Base-by-base conservation (phyloP, 2,329 filamentous ascomycete species). In the Blastomyces gilchristii region DNA sequence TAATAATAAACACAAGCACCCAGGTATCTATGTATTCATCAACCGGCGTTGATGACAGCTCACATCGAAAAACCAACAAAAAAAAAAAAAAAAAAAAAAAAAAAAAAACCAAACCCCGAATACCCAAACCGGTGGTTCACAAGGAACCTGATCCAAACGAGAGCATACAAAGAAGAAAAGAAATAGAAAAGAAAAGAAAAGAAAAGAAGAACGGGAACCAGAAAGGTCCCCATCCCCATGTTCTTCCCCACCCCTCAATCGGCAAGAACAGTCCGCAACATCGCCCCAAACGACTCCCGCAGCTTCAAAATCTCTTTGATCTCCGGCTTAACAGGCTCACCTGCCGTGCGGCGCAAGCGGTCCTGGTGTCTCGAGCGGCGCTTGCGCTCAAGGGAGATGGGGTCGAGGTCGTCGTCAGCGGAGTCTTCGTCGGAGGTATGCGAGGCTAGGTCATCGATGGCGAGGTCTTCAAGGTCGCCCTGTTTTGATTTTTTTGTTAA, bases 331-430 rank as follows among this genome's bases (percentile, higher is more conserved):
- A 81, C 79, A 0, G 91, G 91, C 78, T 96, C 91, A 41, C 91
- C 91, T 0, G 91, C 91, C 53, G 84, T 87, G 61, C 91, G 82
- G 67, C 90, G 83, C 61, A 99, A 80, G 64, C 62, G 84, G 72
- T 96, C 92, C 71, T 92, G 89, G 68, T 83, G 85, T 79, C 87
- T 89, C 9, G 85, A 83, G 66, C 93, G 82, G 65, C 90, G 82
- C 70, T 87, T 88, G 64, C 93, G 81, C 79, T 97, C 94, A 6
- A 90, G 89, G 66, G 87, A 86, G 67, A 99, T 95, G 1, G 93
- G 91, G 71, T 97, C 92, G 65, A 89, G 76, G 64, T 92, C 87
- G 63, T 95, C 90, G 61, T 90, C 87, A 14, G 82, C 84, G 63
- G 88, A 87, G n/a, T 88, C 81, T 67, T 88, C 85, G 39, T 82